Conservation (phyloP, 768 basidiomycete genomes). For the Kwoniella dejecticola region DNA sequence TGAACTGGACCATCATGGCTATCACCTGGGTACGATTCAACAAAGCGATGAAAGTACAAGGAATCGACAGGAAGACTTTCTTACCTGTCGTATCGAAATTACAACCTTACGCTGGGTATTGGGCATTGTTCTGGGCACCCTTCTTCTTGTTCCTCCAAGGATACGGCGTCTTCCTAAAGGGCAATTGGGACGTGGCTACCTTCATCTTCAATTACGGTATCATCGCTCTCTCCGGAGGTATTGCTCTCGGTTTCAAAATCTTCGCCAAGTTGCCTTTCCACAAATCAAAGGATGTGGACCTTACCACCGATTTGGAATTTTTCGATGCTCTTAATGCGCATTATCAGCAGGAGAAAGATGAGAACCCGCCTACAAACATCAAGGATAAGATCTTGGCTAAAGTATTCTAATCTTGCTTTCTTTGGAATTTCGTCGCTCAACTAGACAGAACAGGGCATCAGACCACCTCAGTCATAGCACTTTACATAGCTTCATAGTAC, state of each 20-base stretch:
- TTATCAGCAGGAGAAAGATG: conserved; percentile 28
- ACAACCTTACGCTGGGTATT: conserved; percentile 28
- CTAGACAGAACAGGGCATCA: too few species aligned
- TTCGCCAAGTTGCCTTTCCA: conserved; percentile 24
- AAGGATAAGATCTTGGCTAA: conserved; percentile 34
- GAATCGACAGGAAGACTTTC: conserved; percentile 20
- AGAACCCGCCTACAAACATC: conserved; percentile 8
- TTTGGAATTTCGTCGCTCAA: not conserved
- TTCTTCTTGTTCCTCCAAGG: conserved; percentile 19
- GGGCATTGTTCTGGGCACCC: conserved; percentile 22
- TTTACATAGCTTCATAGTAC: too few species aligned
- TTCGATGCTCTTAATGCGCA: conserved; percentile 25
- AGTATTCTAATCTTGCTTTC: conserved; percentile 16
- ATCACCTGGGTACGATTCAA: conserved; percentile 40
- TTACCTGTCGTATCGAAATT: conserved; percentile 2
- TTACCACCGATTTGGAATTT: conserved; percentile 26
- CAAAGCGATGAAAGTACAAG: conserved; percentile 36
- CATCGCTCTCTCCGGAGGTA: conserved; percentile 22
- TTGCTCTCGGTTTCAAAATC: conserved; percentile 32
- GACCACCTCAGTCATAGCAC: too few species aligned
- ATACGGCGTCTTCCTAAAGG: conserved; percentile 27
- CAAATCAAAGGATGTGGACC: conserved; percentile 27
- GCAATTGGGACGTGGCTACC: conserved; percentile 21
- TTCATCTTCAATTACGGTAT: conserved; percentile 31
- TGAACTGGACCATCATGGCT: conserved; percentile 24